These are phyloP conservation scores for Lumnitzera racemosa DNA, from an alignment of 345 rosid species.

Conservation along the genomic window DNA sequence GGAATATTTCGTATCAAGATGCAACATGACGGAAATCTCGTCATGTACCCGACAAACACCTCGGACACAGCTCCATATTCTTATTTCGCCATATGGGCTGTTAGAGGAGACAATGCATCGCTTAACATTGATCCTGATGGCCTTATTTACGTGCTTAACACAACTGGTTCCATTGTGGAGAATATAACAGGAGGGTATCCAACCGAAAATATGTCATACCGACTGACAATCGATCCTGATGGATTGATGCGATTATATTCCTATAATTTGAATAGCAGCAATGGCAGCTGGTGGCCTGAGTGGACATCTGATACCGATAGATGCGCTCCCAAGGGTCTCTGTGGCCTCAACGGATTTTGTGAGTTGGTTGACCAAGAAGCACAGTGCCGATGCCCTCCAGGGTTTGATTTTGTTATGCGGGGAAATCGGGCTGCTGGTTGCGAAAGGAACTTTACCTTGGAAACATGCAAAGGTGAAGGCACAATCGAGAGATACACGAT, in stretches of 20 bases:
- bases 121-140: conserved; percentile 9
- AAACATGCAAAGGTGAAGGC: conserved; percentile 5
- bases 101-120: background rate
- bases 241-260: too few species aligned
- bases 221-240: background rate
- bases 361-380: background rate
- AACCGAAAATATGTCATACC: background rate
- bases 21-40: conserved; percentile 25
- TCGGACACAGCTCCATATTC: background rate
- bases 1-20: conserved; percentile 18
- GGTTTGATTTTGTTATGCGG: background rate
- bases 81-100: conserved; percentile 2
- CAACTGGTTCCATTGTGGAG: background rate
- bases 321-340: conserved; percentile 10
- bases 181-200: background rate
- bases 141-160: conserved; percentile 11
- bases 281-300: background rate
- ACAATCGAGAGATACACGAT: conserved; percentile 1
- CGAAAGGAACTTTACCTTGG: conserved; percentile 6
- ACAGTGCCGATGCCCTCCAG: background rate
- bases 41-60: conserved; percentile 17
- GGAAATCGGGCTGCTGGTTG: conserved; percentile 17
- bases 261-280: conserved; percentile 1
- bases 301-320: background rate
- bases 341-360: conserved; percentile 11